These are phyloP conservation scores for Hymenoscyphus albidus DNA, from an alignment of 2,329 filamentous ascomycete species.

Conservation along the genomic window DNA sequence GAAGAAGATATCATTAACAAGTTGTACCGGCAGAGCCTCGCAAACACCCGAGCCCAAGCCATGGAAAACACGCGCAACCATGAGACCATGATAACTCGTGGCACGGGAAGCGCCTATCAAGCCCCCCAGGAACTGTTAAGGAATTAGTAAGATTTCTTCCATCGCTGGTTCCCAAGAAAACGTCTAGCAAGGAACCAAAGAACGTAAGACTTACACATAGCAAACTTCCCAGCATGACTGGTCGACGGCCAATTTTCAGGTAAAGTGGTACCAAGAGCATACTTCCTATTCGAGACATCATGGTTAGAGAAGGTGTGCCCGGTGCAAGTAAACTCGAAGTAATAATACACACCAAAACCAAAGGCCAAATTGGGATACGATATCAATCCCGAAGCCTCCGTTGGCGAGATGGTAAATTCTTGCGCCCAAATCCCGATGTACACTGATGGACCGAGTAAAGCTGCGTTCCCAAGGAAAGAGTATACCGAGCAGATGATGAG, in stretches of 20 bases:
- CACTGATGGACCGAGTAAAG: constrained; percentile 53
- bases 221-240: constrained; percentile 25
- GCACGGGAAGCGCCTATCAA: constrained; percentile 23
- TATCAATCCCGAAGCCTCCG: constrained; percentile 51
- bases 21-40: constrained; percentile 35
- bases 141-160: background rate
- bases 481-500: constrained; percentile 51
- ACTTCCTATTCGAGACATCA: constrained; percentile 36
- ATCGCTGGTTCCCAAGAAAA: too few species aligned
- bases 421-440: constrained; percentile 54
- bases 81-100: constrained; percentile 23
- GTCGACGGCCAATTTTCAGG: constrained; percentile 36
- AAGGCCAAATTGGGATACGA: constrained; percentile 59
- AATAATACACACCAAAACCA: constrained; percentile 45
- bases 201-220: constrained; percentile 4
- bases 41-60: constrained; percentile 30
- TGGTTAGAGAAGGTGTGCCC: background rate
- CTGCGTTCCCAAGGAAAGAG: constrained; percentile 56
- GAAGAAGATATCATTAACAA: constrained; percentile 44
- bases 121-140: constrained; percentile 22
- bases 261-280: constrained; percentile 56
- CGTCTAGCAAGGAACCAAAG: background rate
- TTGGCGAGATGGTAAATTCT: constrained; percentile 48
- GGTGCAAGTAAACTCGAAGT: background rate
- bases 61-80: constrained; percentile 30